Evolutionary conservation across 805 yeast species (phyloP).

Genomic region (Ogataea siamensis): DNA sequence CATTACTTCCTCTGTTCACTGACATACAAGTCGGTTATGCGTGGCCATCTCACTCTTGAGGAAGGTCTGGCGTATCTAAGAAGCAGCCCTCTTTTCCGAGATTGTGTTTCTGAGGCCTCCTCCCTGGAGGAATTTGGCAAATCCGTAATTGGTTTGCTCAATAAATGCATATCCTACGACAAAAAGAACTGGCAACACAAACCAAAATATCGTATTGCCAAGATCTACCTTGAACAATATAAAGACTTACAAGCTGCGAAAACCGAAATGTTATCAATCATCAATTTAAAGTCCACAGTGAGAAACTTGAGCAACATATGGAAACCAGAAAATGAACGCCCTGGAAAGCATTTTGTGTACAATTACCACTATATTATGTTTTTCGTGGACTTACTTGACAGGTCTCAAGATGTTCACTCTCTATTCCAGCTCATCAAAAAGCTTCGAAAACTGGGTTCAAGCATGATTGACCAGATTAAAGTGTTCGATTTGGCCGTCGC

Average conservation of each 20-base stretch:
- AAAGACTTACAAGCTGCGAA: constrained; percentile 53
- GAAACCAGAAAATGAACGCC: constrained; percentile 89
- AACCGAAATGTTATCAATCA: constrained; percentile 59
- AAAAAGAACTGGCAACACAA: constrained; percentile 91
- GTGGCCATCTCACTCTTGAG: constrained; percentile 33
- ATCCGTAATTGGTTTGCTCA: constrained; percentile 45
- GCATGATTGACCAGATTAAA: constrained; percentile 62
- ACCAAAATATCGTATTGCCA: constrained; percentile 71
- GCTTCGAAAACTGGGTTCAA: constrained; percentile 73
- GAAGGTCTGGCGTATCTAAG: constrained; percentile 41
- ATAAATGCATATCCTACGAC: constrained; percentile 53
- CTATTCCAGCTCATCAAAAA: constrained; percentile 64
- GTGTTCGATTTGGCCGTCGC: constrained; percentile 67
- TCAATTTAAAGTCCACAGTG: constrained; percentile 63
- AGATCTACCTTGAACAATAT: constrained; percentile 53
- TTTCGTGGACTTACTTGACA: constrained; percentile 53
- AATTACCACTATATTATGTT: constrained; percentile 66
- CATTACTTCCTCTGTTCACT: constrained; percentile 63
- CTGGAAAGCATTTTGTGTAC: constrained; percentile 89
- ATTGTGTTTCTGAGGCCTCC: constrained; percentile 11
- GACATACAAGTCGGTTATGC: constrained; percentile 53
- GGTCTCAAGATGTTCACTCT: constrained; percentile 54
- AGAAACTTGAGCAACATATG: constrained; percentile 81
- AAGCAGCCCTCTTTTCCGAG: constrained; percentile 35
- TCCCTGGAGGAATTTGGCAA: constrained; percentile 35